phyloP scores from a whole-genome alignment of 2,329 filamentous ascomycete genomes.

The Parastagonospora nodorum region DNA sequence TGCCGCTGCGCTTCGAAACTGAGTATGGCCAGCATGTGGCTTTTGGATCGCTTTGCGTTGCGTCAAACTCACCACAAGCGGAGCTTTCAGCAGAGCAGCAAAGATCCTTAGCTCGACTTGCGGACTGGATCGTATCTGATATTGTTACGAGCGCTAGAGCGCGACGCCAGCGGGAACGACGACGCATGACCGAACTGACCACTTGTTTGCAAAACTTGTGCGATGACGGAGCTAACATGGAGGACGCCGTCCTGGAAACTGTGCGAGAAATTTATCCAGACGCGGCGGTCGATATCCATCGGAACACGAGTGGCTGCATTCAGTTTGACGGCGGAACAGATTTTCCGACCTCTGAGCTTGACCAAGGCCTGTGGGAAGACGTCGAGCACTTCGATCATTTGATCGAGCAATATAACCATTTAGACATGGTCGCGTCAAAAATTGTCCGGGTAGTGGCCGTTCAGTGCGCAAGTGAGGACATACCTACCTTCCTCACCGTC shows the following conservation, averaged over 20 bases:
- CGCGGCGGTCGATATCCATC: conserved; percentile 36
- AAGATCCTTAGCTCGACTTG: conserved; percentile 42
- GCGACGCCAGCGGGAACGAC: conserved; percentile 49
- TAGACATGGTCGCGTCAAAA: conserved; percentile 26
- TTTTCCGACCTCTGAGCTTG: conserved; percentile 35
- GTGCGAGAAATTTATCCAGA: conserved; percentile 44
- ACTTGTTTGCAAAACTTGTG: conserved; percentile 25
- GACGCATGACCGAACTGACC: conserved; percentile 46
- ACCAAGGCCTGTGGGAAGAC: conserved; percentile 54
- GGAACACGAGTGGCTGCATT: conserved; percentile 25
- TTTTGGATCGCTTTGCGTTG: conserved; percentile 53
- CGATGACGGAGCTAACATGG: conserved; percentile 25
- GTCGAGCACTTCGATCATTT: conserved; percentile 47
- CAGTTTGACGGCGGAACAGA: conserved; percentile 30
- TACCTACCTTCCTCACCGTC: conserved; percentile 46
- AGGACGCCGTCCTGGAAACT: conserved; percentile 33
- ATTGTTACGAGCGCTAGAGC: conserved; percentile 47
- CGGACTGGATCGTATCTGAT: conserved; percentile 49
- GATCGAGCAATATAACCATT: conserved; percentile 46
- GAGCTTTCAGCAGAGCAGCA: conserved; percentile 41
- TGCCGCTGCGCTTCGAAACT: conserved; percentile 47
- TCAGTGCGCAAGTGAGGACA: conserved; percentile 41
- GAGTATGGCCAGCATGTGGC: conserved; percentile 48
- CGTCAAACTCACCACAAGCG: conserved; percentile 42
- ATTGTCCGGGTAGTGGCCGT: conserved; percentile 48